These are phyloP conservation scores for Rhizopogon sp. DNA, from an alignment of 768 basidiomycete genomes.

Conservation along the genomic window DNA sequence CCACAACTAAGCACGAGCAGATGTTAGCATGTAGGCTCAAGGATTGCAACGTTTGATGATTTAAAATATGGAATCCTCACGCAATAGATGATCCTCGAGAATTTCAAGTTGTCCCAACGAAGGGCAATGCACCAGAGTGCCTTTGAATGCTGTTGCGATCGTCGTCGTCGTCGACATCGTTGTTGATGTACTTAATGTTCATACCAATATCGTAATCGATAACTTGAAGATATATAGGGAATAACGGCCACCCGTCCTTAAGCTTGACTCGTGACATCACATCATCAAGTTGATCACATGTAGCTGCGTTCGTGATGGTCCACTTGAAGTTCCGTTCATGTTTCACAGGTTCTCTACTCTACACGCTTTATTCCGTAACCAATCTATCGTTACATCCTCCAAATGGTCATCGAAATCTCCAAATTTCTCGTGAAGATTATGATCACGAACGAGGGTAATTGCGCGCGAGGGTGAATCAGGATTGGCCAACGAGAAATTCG, in stretches of 20 bases:
- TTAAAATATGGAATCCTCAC: constrained; percentile 24
- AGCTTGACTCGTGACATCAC: too few species aligned
- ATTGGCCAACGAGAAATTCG: constrained; percentile 43
- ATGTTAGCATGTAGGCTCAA: constrained; percentile 1
- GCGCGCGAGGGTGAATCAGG: constrained; percentile 43
- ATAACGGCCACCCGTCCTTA: not conserved
- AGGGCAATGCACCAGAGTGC: constrained; percentile 57
- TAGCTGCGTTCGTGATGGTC: not conserved
- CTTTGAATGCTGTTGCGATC: constrained; percentile 29
- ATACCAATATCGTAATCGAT: not conserved
- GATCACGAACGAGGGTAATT: constrained; percentile 43
- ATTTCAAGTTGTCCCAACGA: constrained; percentile 49
- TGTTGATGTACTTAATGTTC: not conserved
- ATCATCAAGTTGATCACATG: not conserved
- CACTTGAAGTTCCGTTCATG: not conserved
- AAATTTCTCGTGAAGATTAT: constrained; percentile 50
- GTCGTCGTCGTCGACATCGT: constrained; percentile 5
- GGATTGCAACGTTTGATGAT: not conserved
- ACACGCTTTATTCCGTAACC: constrained; percentile 38
- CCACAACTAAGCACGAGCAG: constrained; percentile 20
- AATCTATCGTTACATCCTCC: constrained; percentile 59
- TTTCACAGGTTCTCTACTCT: constrained; percentile 16
- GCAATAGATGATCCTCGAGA: constrained; percentile 50
- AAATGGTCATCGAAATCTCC: constrained; percentile 83
- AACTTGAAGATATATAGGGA: not conserved